Evolutionary conservation across 1,139 yeast genomes (phyloP), one percentile per base, ranked within the genome.

Genomic region (Saccharomycopsis hybrid): DNA sequence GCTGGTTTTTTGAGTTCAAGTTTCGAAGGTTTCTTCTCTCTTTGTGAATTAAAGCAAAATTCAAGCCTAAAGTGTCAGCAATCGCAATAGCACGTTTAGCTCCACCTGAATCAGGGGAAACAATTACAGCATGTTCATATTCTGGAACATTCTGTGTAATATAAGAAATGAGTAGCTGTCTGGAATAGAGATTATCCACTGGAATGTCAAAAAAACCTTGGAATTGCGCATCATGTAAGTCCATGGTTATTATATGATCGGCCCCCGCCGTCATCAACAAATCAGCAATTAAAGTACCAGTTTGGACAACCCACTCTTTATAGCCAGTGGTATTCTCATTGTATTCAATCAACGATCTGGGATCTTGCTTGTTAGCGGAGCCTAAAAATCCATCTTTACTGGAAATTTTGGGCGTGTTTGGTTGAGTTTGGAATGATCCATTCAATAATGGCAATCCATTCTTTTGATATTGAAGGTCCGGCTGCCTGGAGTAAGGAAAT

Each of bases 21-120:
- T 47, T 42, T 30, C 36, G 27, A 11, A 52, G 35, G 24, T 82
- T 78, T 56, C 96, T 74, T 63, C 96, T 76, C 64, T 94, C 99
- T 67, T 94, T 94, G 69, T 94, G 97, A 58, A 94, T 89, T 64
- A 94, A 73, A 0, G 99, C 98, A 72, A 94, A 90, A 35, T 90
- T 77, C 71, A 94, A 78, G 25, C 89, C 92, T 54, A 94, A 70
- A 0, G 86, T 78, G 67, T 92, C 99, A 2, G 98, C 98, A 56
- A 92, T 77, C 1, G 92, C 83, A 1, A 96, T 86, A 35, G 98
- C 97, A 57, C 97, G 73, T 65, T 92, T 92, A 47, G 97, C 97
- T 55, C 97, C 98, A 62, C 97, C 97, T 46, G 96, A 90, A 67
- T 90, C 97, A 0, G 97, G 97, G 1, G 96, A 86, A 32, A 90